phyloP scores from a whole-genome alignment of 176 grass and related monocot genomes.

The Carex kokanica region DNA sequence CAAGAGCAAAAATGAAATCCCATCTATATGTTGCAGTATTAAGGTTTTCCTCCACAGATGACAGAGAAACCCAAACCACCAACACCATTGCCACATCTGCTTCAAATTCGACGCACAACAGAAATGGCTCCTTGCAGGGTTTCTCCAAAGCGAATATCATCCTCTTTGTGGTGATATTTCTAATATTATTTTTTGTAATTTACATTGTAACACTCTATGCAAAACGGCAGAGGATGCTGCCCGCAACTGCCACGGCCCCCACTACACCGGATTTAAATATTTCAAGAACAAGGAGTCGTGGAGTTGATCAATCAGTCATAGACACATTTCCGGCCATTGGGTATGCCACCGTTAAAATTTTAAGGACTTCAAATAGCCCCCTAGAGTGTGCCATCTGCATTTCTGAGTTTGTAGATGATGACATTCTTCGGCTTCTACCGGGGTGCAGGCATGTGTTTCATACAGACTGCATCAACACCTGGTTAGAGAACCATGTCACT shows the following conservation, averaged over 20 bases:
- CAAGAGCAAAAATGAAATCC: not conserved
- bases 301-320: constrained; percentile 45
- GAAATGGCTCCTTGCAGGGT: not conserved
- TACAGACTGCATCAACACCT: constrained; percentile 66
- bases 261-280: not conserved
- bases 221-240: not conserved
- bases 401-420: constrained; percentile 45
- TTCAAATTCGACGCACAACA: not conserved
- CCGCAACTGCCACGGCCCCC: not conserved
- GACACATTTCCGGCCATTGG: constrained; percentile 55
- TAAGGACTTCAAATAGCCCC: constrained; percentile 31
- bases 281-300: constrained; percentile 14
- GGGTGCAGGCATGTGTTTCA: constrained; percentile 86
- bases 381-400: constrained; percentile 79
- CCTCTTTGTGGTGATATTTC: constrained; percentile 1
- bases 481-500: constrained; percentile 58
- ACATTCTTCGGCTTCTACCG: constrained; percentile 58
- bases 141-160: not conserved
- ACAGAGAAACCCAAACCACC: not conserved
- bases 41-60: not conserved
- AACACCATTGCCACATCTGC: not conserved
- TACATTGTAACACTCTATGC: not conserved
- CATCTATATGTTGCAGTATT: not conserved
- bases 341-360: constrained; percentile 53
- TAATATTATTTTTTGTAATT: constrained; percentile 13